Percentiles rank a stretch among this genome's conserved stretches.
Conservation (phyloP, 768 basidiomycete genomes). For the Mycena galopus region DNA sequence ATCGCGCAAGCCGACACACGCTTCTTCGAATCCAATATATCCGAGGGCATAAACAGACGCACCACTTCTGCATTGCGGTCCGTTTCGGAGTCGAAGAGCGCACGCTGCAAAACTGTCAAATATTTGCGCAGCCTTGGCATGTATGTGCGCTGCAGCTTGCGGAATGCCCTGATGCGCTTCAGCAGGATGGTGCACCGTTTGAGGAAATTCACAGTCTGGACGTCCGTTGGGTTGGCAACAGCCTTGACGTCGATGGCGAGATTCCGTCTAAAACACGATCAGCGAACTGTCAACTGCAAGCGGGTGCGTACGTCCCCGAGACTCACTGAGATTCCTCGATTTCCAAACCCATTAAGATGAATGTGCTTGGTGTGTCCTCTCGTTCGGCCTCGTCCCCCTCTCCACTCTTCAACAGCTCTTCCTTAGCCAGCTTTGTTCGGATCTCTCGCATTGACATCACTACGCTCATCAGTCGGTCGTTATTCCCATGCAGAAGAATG, state of each 20-base stretch:
- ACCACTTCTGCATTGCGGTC: not conserved
- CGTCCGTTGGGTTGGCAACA: not conserved
- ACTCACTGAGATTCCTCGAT: slow-evolving; percentile 12
- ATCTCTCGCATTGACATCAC: slow-evolving; percentile 7
- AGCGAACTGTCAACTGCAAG: not conserved
- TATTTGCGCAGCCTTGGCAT: slow-evolving; percentile 1
- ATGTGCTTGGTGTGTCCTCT: not conserved
- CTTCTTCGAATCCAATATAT: not conserved
- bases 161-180: slow-evolving; percentile 1
- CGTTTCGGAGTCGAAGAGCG: not conserved
- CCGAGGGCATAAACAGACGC: slow-evolving; percentile 4
- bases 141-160: slow-evolving; percentile 6
- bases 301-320: not conserved
- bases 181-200: not conserved
- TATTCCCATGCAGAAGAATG: too few species aligned
- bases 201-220: not conserved
- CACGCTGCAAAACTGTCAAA: not conserved
- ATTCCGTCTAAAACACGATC: not conserved
- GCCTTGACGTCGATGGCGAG: slow-evolving; percentile 15
- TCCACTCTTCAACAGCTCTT: slow-evolving; percentile 7
- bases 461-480: not conserved
- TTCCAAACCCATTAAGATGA: slow-evolving; percentile 4
- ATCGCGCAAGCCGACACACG: not conserved
- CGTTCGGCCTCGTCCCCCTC: slow-evolving; percentile 2
- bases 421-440: not conserved